Conservation (phyloP, 164 flowering plant species). For the Vitis cinerea region DNA sequence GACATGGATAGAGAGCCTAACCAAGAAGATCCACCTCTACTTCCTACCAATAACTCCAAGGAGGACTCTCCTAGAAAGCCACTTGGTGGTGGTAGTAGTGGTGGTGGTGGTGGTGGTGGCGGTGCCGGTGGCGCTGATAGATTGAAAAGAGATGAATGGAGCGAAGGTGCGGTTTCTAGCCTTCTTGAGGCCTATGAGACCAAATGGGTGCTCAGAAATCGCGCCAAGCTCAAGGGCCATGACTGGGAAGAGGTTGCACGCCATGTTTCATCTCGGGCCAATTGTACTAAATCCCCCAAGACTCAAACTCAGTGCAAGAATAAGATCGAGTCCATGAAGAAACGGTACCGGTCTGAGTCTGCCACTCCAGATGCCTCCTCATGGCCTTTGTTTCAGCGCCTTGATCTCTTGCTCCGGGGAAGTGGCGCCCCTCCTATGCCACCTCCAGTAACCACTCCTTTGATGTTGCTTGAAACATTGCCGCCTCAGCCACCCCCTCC, state of each 20-base stretch:
- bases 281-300: conserved; percentile 61
- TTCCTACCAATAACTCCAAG: conserved; percentile 9
- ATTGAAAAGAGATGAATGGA: conserved; percentile 89
- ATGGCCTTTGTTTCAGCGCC: conserved; percentile 79
- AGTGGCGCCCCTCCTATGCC: conserved; percentile 14
- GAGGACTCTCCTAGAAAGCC: conserved; percentile 32
- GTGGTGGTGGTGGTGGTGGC: conserved; percentile 8
- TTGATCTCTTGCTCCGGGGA: conserved; percentile 73
- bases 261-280: conserved; percentile 58
- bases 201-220: conserved; percentile 82
- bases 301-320: conserved; percentile 97
- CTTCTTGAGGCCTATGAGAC: conserved; percentile 83
- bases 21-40: conserved; percentile 33
- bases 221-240: conserved; percentile 96
- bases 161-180: conserved; percentile 86
- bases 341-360: conserved; percentile 81
- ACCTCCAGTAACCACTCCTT: conserved; percentile 13
- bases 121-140: conserved; percentile 42
- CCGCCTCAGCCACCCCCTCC: conserved; percentile 16
- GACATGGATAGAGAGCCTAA: conserved; percentile 50
- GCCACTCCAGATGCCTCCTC: conserved; percentile 57
- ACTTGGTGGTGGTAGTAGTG: conserved; percentile 3
- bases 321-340: conserved; percentile 98
- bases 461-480: conserved; percentile 26
- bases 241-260: conserved; percentile 96